Base-by-base conservation (phyloP, 441 rosid species). In the Capsella rubella region DNA sequence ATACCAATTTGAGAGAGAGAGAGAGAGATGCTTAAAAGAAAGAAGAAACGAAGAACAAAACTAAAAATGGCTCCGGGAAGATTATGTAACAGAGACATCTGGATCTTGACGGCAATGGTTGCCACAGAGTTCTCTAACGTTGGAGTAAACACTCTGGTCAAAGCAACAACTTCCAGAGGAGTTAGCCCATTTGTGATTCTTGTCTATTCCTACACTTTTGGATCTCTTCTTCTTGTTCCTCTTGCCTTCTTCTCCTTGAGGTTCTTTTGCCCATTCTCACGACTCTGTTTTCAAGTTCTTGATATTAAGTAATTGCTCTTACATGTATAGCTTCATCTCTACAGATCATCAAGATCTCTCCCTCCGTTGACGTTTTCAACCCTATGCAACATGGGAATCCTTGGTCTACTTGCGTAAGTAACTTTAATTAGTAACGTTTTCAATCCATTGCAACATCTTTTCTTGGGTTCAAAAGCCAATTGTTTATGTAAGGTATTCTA, bases 181-280 rank as follows among this genome's bases (percentile, higher is more conserved):
- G 50, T 75, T 31, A 75, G 74, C 5, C 78, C 78, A 52, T 43
- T 67, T 6, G 55, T 61, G 31, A 69, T 75, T 51, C 63, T 75
- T 0, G 74, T 75, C 8, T 75, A 75, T 21, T 60, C 78, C 28
- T 67, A 67, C 47, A 15, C 56, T 2, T 35, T 87, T 68, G 88
- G 87, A 64, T 75, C 87, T 76, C 84, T 87, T 70, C 69, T 79
- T 78, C 89, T 84, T 39, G 82, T 83, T 50, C 91, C 90, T 67
- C 63, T 84, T 5, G 79, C 84, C 34, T 84, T 84, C 79, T 37
- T 89, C 81, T 83, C 86, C 59, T 45, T 29, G 82, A 82, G 85
- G 92, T 85, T 52, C 63, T 2, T 6, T 8, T 12, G 32, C 49
- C 14, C 58, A 67, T 54, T 69, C 67, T 47, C 27, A 47, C 58